Evolutionary conservation across 2,329 filamentous ascomycete genomes (phyloP).

Genomic region (Pseudogymnoascus sp.): DNA sequence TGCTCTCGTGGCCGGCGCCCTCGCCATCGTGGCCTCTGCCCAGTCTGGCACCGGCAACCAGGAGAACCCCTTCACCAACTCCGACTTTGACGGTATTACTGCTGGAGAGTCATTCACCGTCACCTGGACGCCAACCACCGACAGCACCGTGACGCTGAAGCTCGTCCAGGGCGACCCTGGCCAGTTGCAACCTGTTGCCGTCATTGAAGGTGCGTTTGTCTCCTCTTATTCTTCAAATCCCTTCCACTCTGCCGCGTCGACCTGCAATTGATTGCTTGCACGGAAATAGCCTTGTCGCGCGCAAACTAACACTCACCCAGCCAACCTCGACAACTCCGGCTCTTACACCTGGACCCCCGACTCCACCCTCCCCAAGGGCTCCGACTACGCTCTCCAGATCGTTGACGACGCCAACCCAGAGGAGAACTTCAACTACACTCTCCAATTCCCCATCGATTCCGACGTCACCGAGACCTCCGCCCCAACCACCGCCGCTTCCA

Average conservation of each 20-base stretch:
- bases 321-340: slow-evolving; percentile 10
- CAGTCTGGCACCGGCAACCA: background rate
- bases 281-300: background rate
- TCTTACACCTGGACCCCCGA: slow-evolving; percentile 14
- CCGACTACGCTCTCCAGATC: slow-evolving; percentile 15
- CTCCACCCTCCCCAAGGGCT: slow-evolving; percentile 9
- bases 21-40: slow-evolving; percentile 12
- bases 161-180: slow-evolving; percentile 15
- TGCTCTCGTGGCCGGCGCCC: slow-evolving; percentile 12
- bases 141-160: slow-evolving; percentile 14
- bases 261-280: background rate
- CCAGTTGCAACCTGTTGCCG: slow-evolving; percentile 8
- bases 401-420: slow-evolving; percentile 18
- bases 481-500: background rate
- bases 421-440: slow-evolving; percentile 20
- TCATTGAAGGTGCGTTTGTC: slow-evolving; percentile 13
- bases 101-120: slow-evolving; percentile 12
- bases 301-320: slow-evolving; percentile 11
- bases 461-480: slow-evolving; percentile 8
- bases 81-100: slow-evolving; percentile 10
- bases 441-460: slow-evolving; percentile 21
- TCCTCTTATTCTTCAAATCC: background rate
- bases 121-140: slow-evolving; percentile 15
- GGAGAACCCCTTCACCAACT: slow-evolving; percentile 20
- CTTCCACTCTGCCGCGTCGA: background rate